Evolutionary conservation across 768 basidiomycete species (phyloP).

Genomic region (Macrolepiota albuminosa): DNA sequence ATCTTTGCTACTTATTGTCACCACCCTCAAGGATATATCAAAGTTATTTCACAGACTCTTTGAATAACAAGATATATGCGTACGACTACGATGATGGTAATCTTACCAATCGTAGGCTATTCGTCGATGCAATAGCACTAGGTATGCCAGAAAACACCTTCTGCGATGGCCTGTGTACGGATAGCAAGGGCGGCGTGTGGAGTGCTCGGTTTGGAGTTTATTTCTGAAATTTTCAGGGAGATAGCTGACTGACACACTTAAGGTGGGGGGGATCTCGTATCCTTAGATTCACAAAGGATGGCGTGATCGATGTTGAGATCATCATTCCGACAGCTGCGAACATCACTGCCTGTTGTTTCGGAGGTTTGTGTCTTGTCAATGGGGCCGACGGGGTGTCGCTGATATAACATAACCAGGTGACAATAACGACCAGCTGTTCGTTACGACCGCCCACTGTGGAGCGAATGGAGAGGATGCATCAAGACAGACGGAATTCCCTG

Average conservation of each 20-base stretch:
- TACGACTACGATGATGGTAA: conserved; percentile 62
- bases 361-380: conserved; percentile 35
- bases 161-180: conserved; percentile 65
- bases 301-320: conserved; percentile 51
- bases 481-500: conserved; percentile 44
- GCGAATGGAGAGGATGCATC: conserved; percentile 51
- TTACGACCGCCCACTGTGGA: conserved; percentile 59
- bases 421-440: conserved; percentile 57
- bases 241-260: conserved; percentile 13
- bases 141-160: conserved; percentile 47
- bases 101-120: conserved; percentile 50
- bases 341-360: conserved; percentile 67
- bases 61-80: conserved; percentile 60
- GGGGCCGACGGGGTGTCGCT: neutral
- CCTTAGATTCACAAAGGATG: conserved; percentile 49
- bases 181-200: conserved; percentile 61
- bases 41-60: conserved; percentile 70
- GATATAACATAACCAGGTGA: conserved; percentile 33
- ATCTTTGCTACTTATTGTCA: neutral
- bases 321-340: conserved; percentile 58
- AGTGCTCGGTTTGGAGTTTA: conserved; percentile 41
- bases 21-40: conserved; percentile 3
- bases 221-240: neutral
- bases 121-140: conserved; percentile 51
- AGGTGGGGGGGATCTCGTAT: conserved; percentile 67